Percentiles rank a stretch among this genome's conserved stretches.
phyloP scores from a whole-genome alignment of 345 rosid genomes.

The Erodium maritimum region DNA sequence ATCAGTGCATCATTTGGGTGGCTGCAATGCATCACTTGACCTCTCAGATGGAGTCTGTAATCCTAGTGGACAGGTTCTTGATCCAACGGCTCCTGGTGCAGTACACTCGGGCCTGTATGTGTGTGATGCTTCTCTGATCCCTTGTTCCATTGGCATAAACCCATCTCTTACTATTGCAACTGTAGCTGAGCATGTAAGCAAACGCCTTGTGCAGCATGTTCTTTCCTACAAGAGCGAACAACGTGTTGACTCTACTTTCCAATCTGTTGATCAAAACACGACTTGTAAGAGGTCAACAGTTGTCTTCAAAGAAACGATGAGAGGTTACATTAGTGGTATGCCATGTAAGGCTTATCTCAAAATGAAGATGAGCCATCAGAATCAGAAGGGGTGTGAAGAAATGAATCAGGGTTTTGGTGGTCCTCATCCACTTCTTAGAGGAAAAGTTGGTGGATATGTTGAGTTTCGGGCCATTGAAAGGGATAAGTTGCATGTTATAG shows the following conservation, averaged over 20 bases:
- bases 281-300: slow-evolving; percentile 9
- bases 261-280: slow-evolving; percentile 5
- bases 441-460: slow-evolving; percentile 30
- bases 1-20: slow-evolving; percentile 36
- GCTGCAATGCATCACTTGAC: slow-evolving; percentile 35
- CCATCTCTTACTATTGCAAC: slow-evolving; percentile 33
- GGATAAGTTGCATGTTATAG: slow-evolving; percentile 24
- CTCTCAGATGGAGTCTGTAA: slow-evolving; percentile 27
- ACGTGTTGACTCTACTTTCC: background rate
- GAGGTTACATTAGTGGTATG: slow-evolving; percentile 32
- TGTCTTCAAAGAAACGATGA: slow-evolving; percentile 23
- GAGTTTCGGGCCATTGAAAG: slow-evolving; percentile 20
- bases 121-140: slow-evolving; percentile 39
- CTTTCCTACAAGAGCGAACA: slow-evolving; percentile 14
- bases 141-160: slow-evolving; percentile 36
- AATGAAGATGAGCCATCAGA: slow-evolving; percentile 17
- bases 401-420: slow-evolving; percentile 1
- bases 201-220: slow-evolving; percentile 20
- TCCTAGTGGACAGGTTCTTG: slow-evolving; percentile 29
- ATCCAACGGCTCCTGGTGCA: slow-evolving; percentile 13
- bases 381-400: slow-evolving; percentile 4
- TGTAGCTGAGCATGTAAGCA: slow-evolving; percentile 32
- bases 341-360: slow-evolving; percentile 29
- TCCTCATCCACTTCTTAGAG: slow-evolving; percentile 15
- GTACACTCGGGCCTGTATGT: slow-evolving; percentile 36